Evolutionary conservation across 345 rosid species (phyloP), one percentile per base, ranked within the genome.

Genomic region (Microcos paniculata): DNA sequence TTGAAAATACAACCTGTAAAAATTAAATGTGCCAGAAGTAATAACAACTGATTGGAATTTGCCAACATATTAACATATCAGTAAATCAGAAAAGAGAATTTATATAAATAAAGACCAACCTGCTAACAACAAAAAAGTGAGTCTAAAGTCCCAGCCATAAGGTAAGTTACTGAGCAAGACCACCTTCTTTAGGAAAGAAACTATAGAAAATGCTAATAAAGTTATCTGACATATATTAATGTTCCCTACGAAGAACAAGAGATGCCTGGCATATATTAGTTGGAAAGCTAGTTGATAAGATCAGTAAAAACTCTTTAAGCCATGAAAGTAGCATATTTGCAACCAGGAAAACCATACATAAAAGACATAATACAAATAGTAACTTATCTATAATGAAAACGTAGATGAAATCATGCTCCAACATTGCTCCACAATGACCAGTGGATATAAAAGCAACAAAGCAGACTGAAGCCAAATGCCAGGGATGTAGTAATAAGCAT

Each of bases 11-110:
- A n/a, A 31, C 10, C 40, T 33, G 19, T 28, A 57, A 86, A 93
- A 96, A 96, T 96, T 86, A 56, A 96, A 83, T 30, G 99, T 96
- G 77, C 99, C 98, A 66, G 99, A 96, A 45, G 99, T 96, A 76
- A 96, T 96, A 71, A 96, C 98, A 51, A 96, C 99, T 45, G 99
- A 93, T 74, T 96, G 99, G 88, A 96, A 96, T 28, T 42, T 4
- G 53, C 70, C 45, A 33, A 74, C 10, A 51, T 56, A 57, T 56
- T 59, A 33, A 40, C 10, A 49, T 14, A 24, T 62, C 31, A 26
- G 8, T 10, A 30, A 62, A 2, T 30, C 5, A 15, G n/a, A 58
- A 70, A 23, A 70, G 72, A 53, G 48, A 75, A 33, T n/a, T n/a
- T n/a, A 57, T 63, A 45, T 4, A 21, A 78, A 70, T 48, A 70